phyloP scores from a whole-genome alignment of 768 basidiomycete species.

The Tubosaeta sp. region DNA sequence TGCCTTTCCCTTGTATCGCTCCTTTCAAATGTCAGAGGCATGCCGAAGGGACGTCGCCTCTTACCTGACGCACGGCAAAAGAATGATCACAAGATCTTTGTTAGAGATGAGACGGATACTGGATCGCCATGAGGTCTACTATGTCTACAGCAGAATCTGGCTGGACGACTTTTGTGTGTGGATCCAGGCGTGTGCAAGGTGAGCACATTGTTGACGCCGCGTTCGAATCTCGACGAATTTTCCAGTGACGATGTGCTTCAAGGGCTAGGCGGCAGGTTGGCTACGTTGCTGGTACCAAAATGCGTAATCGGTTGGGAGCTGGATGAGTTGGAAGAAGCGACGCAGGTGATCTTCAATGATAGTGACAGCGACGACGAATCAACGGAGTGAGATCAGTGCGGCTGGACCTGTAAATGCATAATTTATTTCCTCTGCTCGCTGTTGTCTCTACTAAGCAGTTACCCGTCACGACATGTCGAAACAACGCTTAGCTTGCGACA shows the following conservation, averaged over 20 bases:
- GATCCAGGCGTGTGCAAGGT: slow-evolving; percentile 71
- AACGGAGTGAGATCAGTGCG: slow-evolving; percentile 16
- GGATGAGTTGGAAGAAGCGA: slow-evolving; percentile 58
- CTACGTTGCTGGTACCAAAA: slow-evolving; percentile 46
- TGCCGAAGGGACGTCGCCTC: slow-evolving; percentile 63
- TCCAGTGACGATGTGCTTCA: slow-evolving; percentile 54
- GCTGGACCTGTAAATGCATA: neutral
- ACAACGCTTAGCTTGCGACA: neutral
- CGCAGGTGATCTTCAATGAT: slow-evolving; percentile 34
- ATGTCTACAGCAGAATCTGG: slow-evolving; percentile 87
- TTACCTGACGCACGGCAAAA: slow-evolving; percentile 56
- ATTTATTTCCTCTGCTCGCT: neutral
- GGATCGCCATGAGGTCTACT: slow-evolving; percentile 82
- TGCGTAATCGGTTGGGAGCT: slow-evolving; percentile 64
- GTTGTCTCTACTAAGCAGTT: neutral
- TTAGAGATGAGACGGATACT: slow-evolving; percentile 70
- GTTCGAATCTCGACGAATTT: slow-evolving; percentile 3
- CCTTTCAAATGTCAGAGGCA: slow-evolving; percentile 66
- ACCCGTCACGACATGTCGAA: neutral
- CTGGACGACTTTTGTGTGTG: slow-evolving; percentile 82
- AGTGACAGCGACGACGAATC: slow-evolving; percentile 74
- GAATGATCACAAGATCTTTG: slow-evolving; percentile 58
- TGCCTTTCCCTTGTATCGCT: slow-evolving; percentile 75
- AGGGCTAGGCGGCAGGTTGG: slow-evolving; percentile 43
- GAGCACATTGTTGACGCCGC: slow-evolving; percentile 17